Base-by-base conservation (phyloP, 139 green algal species). In the Micractinium conductrix region DNA sequence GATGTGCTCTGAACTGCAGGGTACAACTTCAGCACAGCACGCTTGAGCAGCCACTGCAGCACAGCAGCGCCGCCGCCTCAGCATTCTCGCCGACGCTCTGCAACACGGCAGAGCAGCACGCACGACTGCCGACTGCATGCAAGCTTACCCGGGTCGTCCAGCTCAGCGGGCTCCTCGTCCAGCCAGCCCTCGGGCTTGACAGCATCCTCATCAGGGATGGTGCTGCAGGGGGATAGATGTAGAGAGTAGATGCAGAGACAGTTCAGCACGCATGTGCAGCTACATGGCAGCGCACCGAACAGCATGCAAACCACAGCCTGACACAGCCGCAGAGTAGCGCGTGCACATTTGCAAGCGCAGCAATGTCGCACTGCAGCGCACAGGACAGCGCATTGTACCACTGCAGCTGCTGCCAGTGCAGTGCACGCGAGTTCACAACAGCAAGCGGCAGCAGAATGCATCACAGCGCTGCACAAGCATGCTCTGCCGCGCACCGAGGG, bases 171-270 rank as follows among this genome's bases (percentile, higher is more conserved):
- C 89, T 98, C 93, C 16, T 98, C 90, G 8, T 99, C 95, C 85
- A 98, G 90, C 96, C 96, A 99, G 74, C 96, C 97, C 67, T 95
- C 88, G 2, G 96, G 96, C 88, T 95, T 97, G n/a, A 81, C 73
- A 3, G 94, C 95, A 2, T 95, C 90, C 35, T 90, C 81, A 78
- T 99, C 96, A 19, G 90, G 84, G 9, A 98, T 93, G 60, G 90
- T 53, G 4, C 76, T 82, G 76, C 4, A 14, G 14, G 19, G 35
- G 19, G 35, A 4, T 5, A n/a, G n/a, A n/a, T n/a, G n/a, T n/a
- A n/a, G n/a, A n/a, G n/a, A n/a, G 19, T 62, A 21, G 53, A 24
- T 58, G 48, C 48, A 58, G 19, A 16, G 53, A 62, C 2, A 22
- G 26, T 62, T 19, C 53, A 24, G 53, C 8, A n/a, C n/a, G n/a